Conservation (phyloP, 2,329 filamentous ascomycete genomes). For the Pleurostoma richardsiae region DNA sequence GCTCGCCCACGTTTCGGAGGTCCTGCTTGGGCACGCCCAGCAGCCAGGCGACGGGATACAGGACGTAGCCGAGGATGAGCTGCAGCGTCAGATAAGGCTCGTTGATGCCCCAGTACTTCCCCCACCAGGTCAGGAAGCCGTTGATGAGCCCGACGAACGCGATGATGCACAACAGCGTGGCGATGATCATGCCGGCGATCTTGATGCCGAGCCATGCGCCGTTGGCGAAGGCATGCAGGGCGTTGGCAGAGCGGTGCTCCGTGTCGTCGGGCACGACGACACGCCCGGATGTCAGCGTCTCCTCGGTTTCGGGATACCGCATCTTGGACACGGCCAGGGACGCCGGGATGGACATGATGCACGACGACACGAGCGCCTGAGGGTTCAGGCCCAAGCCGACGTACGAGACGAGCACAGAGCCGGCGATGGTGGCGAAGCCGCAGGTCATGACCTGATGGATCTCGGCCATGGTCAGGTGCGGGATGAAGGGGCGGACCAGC, state of each 20-base stretch:
- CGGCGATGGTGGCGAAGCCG: conserved; percentile 88
- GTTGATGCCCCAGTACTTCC: conserved; percentile 69
- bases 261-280: conserved; percentile 77
- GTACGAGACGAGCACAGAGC: conserved; percentile 81
- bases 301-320: conserved; percentile 82
- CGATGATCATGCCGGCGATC: conserved; percentile 77
- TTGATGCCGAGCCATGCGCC: conserved; percentile 83
- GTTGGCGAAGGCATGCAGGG: conserved; percentile 78
- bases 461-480: conserved; percentile 81
- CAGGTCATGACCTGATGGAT: conserved; percentile 90
- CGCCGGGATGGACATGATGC: conserved; percentile 93
- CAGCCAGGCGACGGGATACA: conserved; percentile 76
- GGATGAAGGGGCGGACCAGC: conserved; percentile 82
- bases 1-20: conserved; percentile 66
- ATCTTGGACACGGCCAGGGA: conserved; percentile 86
- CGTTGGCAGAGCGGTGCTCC: conserved; percentile 71
- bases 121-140: conserved; percentile 79
- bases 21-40: conserved; percentile 66
- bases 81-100: conserved; percentile 67
- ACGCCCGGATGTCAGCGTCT: conserved; percentile 75
- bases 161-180: conserved; percentile 78
- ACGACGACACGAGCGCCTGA: conserved; percentile 82
- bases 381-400: conserved; percentile 78
- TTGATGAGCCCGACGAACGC: conserved; percentile 70
- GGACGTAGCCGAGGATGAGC: conserved; percentile 70